Percentiles rank a stretch among this genome's conserved stretches.
phyloP scores from a whole-genome alignment of 306 rosid species.

The Oxytropis ochrocephala region DNA sequence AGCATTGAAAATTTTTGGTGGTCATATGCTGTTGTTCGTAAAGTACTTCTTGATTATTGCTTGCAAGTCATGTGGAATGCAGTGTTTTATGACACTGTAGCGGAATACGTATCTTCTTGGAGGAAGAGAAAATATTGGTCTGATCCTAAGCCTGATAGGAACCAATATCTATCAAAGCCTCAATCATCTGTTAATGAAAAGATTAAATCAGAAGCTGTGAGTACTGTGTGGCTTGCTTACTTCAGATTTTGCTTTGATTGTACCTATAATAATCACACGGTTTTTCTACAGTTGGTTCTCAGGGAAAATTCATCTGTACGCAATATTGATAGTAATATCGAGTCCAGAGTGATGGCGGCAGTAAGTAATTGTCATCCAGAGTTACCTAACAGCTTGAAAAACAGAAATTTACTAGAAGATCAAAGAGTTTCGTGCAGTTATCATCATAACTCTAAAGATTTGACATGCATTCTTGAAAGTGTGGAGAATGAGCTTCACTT shows the following conservation, averaged over 20 bases:
- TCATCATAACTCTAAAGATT: slow-evolving; percentile 18
- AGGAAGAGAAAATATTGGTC: slow-evolving; percentile 75
- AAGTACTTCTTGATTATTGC: slow-evolving; percentile 59
- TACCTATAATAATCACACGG: slow-evolving; percentile 17
- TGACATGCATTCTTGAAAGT: slow-evolving; percentile 42
- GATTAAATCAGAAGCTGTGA: slow-evolving; percentile 48
- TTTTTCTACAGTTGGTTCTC: slow-evolving; percentile 48
- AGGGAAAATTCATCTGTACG: slow-evolving; percentile 23
- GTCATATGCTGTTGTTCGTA: slow-evolving; percentile 58
- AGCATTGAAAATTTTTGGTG: slow-evolving; percentile 70
- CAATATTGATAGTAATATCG: slow-evolving; percentile 37
- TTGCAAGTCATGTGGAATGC: slow-evolving; percentile 90
- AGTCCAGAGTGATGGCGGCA: slow-evolving; percentile 28
- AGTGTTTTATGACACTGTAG: slow-evolving; percentile 61
- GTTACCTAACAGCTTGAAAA: slow-evolving; percentile 21
- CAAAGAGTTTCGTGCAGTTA: slow-evolving; percentile 23
- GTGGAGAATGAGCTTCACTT: slow-evolving; percentile 67
- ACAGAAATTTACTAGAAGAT: slow-evolving; percentile 25
- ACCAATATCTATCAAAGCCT: too few relatives aligned
- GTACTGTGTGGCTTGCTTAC: slow-evolving; percentile 46
- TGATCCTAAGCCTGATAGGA: slow-evolving; percentile 13
- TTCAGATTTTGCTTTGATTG: slow-evolving; percentile 26
- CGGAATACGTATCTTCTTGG: slow-evolving; percentile 56
- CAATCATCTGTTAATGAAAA: neutral
- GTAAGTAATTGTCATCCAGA: slow-evolving; percentile 26